Base-by-base conservation (phyloP, 345 rosid species). In the Rubroshorea leprosula region DNA sequence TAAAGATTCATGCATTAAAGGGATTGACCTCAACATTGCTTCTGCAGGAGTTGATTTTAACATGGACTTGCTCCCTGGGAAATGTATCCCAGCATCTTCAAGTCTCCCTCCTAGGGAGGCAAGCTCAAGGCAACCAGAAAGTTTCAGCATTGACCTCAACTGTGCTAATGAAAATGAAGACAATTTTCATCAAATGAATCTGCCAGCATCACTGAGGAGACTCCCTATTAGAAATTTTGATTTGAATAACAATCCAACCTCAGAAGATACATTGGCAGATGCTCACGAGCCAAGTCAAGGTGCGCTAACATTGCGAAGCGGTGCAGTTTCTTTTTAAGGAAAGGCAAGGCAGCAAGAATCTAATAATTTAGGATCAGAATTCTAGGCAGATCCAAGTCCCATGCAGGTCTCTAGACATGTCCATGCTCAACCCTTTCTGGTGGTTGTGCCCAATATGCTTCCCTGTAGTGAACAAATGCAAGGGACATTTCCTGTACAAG, bases 21-120 rank as follows among this genome's bases (percentile, higher is more conserved):
- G 49, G 49, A 21, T 67, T 54, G 71, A 67, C 52, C 70, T 66
- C 38, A 66, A 66, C 59, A 52, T 67, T 59, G 54, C 60, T 67
- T 64, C 54, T 46, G 60, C 62, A 22, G 56, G 29, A 54, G 43
- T 6, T 58, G 71, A 59, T 19, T 31, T 20, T 38, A 43, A 53
- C 21, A 31, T 17, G 38, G 65, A 66, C 39, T 59, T 59, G 14
- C 55, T 44, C 46, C 26, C 16, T 7, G 52, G 51, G 21, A 58
- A 43, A 44, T 45, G 23, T 44, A 2, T 5, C 29, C 53, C 23
- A 66, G 12, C 52, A 57, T 17, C 24, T 14, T 57, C 64, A 49
- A 19, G 57, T 39, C 49, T 50, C 15, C 51, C 51, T 58, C 55
- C 20, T 49, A 23, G 49, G 47, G 59, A 59, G 3, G 21, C 31